A percentile compares a stretch with the other conserved stretches of the same genome.
phyloP scores from a whole-genome alignment of 2,329 filamentous ascomycete species.

The Aspergillus neotritici region DNA sequence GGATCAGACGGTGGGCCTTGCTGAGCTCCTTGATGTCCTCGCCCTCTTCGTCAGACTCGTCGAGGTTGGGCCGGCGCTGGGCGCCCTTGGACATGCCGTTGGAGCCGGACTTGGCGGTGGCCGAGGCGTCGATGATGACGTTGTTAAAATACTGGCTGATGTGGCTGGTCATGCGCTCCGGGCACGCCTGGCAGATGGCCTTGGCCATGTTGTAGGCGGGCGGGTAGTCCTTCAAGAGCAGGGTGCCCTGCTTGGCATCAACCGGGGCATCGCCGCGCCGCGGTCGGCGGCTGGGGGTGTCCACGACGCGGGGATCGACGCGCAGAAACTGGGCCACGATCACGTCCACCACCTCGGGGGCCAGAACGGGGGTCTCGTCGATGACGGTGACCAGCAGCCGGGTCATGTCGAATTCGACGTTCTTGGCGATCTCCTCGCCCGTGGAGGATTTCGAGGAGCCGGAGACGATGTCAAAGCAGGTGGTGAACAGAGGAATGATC shows the following conservation, averaged over 20 bases:
- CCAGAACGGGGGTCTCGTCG: conserved; percentile 74
- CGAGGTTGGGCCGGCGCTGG: conserved; percentile 46
- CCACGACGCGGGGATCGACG: conserved; percentile 62
- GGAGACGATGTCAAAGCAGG: conserved; percentile 87
- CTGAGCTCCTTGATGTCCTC: conserved; percentile 80
- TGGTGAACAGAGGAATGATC: conserved; percentile 74
- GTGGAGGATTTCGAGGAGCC: conserved; percentile 66
- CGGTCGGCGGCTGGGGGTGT: conserved; percentile 53
- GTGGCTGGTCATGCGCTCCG: conserved; percentile 91
- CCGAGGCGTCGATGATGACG: conserved; percentile 83
- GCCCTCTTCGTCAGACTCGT: conserved; percentile 64
- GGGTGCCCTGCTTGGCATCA: conserved; percentile 73
- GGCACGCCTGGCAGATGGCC: conserved; percentile 79
- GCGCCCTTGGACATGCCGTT: conserved; percentile 45
- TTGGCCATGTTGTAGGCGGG: conserved; percentile 96
- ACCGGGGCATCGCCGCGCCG: conserved; percentile 48
- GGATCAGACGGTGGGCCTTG: conserved; percentile 82
- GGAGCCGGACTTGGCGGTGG: conserved; percentile 45
- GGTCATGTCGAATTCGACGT: conserved; percentile 89
- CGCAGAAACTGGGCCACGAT: conserved; percentile 94
- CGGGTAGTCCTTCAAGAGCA: conserved; percentile 81
- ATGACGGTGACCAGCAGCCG: conserved; percentile 78
- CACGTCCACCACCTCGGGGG: conserved; percentile 77
- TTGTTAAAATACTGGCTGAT: conserved; percentile 96
- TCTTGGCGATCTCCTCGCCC: conserved; percentile 81